Evolutionary conservation across 225 moss, liverwort and hornwort genomes (phyloP), one percentile per base, ranked within the genome.

Genomic region (Ulota crispa): DNA sequence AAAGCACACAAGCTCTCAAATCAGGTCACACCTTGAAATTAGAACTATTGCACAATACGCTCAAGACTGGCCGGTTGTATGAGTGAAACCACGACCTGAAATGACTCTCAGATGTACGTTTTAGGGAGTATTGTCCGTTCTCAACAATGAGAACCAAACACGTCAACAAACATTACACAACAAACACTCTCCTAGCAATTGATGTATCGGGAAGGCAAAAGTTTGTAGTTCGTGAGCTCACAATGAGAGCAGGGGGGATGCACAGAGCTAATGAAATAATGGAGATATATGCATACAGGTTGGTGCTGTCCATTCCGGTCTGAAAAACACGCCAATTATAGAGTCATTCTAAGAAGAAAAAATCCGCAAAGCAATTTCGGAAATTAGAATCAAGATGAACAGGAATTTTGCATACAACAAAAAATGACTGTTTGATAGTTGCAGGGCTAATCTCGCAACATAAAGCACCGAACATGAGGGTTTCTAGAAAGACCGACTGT

Each of bases 231-330:
- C 56, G 45, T 20, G 61, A 70, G 45, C 88, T 92, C 70, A 92
- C 92, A 57, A 96, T 75, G 62, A 99, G 39, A 19, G 99, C 96
- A 12, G 96, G 96, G 56, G 99, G 99, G 81, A 99, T 91, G 86
- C 99, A 99, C 21, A 96, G 77, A 19, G 86, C 79, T 61, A 99
- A 91, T 21, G 96, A 94, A 14, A 99, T 89, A 32, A 99, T 96
- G 41, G 99, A 94, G 80, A 99, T 93, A 84, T 96, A 96, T 7
- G 99, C 99, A 70, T 99, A 99, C 12, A 99, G 83, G 80, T 99
- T 99, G 76, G 99, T 99, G 86, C 99, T 99, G 88, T 99, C 99
- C 99, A 99, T 99, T 75, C 99, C 99, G n/a, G 92, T 96, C 92
- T 92, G 77, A 64, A 81, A 54, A 19, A 47, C 59, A 78, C 42